Evolutionary conservation across 2,329 filamentous ascomycete species (phyloP).

Genomic region (Thielaviopsis euricoi): DNA sequence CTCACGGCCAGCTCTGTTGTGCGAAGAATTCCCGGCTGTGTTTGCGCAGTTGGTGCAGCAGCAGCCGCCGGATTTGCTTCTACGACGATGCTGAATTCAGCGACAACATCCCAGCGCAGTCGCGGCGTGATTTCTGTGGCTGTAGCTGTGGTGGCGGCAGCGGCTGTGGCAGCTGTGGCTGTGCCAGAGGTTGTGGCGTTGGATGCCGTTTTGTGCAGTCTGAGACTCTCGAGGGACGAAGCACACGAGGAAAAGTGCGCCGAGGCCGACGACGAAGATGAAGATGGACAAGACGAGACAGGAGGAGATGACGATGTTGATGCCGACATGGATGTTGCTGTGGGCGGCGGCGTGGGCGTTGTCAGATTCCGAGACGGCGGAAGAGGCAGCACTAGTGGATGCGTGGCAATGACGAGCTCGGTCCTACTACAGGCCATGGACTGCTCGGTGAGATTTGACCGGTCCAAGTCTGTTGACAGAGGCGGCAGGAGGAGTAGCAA

Average conservation of each 20-base stretch:
- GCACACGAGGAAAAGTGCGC: no score
- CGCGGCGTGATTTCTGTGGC: background rate
- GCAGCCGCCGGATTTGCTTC: background rate
- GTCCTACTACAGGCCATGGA: background rate
- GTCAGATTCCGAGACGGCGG: no score
- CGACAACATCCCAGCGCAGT: conserved; percentile 5
- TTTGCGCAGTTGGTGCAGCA: background rate
- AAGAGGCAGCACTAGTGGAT: background rate
- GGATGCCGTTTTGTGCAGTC: background rate
- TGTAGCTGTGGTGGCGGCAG: background rate
- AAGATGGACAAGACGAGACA: no score
- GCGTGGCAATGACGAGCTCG: background rate
- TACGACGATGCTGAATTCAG: conserved; percentile 4
- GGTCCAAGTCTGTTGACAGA: background rate
- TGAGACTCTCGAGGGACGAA: no score
- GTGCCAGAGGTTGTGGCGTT: background rate
- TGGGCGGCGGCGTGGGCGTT: no score
- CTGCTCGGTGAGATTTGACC: background rate
- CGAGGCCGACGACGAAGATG: no score
- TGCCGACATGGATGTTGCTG: no score
- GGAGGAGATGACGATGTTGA: no score
- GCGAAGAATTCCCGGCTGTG: conserved; percentile 1
- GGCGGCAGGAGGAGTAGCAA: background rate
- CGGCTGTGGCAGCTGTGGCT: no score
- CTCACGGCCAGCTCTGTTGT: conserved; percentile 5